phyloP scores from a whole-genome alignment of 2,329 filamentous ascomycete species.

The Stemphylium vesicarium region DNA sequence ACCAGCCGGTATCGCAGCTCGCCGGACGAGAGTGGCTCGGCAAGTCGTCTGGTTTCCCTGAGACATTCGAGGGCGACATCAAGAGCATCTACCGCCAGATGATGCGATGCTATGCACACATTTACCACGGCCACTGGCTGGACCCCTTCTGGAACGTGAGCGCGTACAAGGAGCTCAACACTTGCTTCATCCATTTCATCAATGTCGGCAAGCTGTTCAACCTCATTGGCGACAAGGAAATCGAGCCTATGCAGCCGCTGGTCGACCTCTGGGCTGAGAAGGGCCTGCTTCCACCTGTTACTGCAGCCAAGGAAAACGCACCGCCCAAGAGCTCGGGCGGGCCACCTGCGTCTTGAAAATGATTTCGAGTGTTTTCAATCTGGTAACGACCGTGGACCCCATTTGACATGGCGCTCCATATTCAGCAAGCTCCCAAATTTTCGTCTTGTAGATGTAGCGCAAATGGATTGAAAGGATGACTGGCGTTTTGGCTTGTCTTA shows the following conservation, averaged over 20 bases:
- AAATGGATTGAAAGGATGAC: background rate
- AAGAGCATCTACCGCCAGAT: constrained; percentile 68
- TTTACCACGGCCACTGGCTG: constrained; percentile 61
- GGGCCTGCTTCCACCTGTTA: constrained; percentile 72
- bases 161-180: constrained; percentile 59
- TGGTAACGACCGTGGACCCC: background rate
- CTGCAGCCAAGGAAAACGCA: constrained; percentile 29
- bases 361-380: background rate
- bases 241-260: constrained; percentile 94
- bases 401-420: constrained; percentile 18
- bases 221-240: constrained; percentile 83
- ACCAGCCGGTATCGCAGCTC: constrained; percentile 66
- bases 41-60: constrained; percentile 76
- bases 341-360: constrained; percentile 20
- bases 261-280: constrained; percentile 92
- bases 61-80: constrained; percentile 71
- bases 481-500: constrained; percentile 19
- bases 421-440: constrained; percentile 13
- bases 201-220: constrained; percentile 75
- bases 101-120: constrained; percentile 61
- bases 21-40: constrained; percentile 81
- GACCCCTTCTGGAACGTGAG: constrained; percentile 58
- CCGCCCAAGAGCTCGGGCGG: constrained; percentile 25
- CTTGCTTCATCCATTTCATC: constrained; percentile 61
- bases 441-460: constrained; percentile 17